phyloP scores from a whole-genome alignment of 2,329 filamentous ascomycete species.

The Cytospora paraplurivora region DNA sequence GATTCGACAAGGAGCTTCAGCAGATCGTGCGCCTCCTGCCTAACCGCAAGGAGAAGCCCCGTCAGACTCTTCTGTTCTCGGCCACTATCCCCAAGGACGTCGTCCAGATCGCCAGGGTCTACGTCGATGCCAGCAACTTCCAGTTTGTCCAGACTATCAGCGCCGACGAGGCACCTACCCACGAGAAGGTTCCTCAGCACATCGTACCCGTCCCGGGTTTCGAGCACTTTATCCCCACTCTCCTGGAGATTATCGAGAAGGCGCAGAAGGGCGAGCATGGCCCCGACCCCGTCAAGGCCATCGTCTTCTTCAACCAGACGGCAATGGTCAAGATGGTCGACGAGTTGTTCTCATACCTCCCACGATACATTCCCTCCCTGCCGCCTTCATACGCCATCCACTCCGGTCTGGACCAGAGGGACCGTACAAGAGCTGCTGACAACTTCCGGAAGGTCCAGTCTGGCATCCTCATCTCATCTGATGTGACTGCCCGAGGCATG shows the following conservation, averaged over 20 bases:
- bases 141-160: conserved; percentile 88
- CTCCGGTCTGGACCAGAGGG: conserved; percentile 70
- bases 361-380: conserved; percentile 43
- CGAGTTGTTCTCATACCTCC: conserved; percentile 55
- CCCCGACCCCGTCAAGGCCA: conserved; percentile 82
- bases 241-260: conserved; percentile 74
- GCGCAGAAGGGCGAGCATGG: conserved; percentile 41
- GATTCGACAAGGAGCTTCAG: conserved; percentile 68
- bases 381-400: conserved; percentile 66
- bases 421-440: conserved; percentile 71
- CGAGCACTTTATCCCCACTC: conserved; percentile 73
- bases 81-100: conserved; percentile 88
- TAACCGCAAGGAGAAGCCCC: conserved; percentile 59
- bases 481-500: conserved; percentile 81
- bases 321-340: conserved; percentile 66
- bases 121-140: conserved; percentile 78
- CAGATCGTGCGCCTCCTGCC: conserved; percentile 67
- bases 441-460: conserved; percentile 66
- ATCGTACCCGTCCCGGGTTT: conserved; percentile 67
- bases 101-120: conserved; percentile 73
- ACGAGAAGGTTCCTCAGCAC: conserved; percentile 81
- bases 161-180: conserved; percentile 80
- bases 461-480: conserved; percentile 73
- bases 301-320: conserved; percentile 86
- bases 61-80: conserved; percentile 94